Conservation (phyloP, 352 stramenopile species). For the Thalassiosira ordinaria region DNA sequence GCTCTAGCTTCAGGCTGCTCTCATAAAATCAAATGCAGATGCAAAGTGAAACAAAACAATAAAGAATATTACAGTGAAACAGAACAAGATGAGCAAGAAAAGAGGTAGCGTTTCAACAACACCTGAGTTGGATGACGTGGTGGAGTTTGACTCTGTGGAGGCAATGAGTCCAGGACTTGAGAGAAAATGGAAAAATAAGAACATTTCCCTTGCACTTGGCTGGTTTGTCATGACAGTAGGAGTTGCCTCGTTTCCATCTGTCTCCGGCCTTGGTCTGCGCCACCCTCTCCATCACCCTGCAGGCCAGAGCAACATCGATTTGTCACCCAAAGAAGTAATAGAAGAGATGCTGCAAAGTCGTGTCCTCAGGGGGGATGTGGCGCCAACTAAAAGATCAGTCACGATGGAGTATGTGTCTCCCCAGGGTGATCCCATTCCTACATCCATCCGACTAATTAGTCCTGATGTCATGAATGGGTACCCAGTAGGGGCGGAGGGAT, state of each 20-base stretch:
- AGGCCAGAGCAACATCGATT: not conserved
- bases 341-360: not conserved
- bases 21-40: not conserved
- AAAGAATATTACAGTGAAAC: not conserved
- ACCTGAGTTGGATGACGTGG: not conserved
- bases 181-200: not conserved
- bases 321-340: not conserved
- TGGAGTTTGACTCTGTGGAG: not conserved
- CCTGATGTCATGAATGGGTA: slow-evolving; percentile 17
- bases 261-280: not conserved
- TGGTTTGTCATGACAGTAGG: not conserved
- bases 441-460: slow-evolving; percentile 9
- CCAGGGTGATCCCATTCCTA: slow-evolving; percentile 8
- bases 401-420: not conserved
- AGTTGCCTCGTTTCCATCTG: not conserved
- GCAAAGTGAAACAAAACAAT: not conserved
- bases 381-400: too few species aligned
- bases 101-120: not conserved
- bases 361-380: not conserved
- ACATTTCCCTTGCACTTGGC: not conserved
- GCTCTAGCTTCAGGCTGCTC: too few species aligned
- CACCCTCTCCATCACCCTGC: too few species aligned
- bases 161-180: not conserved
- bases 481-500: slow-evolving; percentile 11
- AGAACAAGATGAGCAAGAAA: not conserved